Evolutionary conservation across 2,329 filamentous ascomycete genomes (phyloP), one percentile per base, ranked within the genome.

Genomic region (Penicillium capsulatum): DNA sequence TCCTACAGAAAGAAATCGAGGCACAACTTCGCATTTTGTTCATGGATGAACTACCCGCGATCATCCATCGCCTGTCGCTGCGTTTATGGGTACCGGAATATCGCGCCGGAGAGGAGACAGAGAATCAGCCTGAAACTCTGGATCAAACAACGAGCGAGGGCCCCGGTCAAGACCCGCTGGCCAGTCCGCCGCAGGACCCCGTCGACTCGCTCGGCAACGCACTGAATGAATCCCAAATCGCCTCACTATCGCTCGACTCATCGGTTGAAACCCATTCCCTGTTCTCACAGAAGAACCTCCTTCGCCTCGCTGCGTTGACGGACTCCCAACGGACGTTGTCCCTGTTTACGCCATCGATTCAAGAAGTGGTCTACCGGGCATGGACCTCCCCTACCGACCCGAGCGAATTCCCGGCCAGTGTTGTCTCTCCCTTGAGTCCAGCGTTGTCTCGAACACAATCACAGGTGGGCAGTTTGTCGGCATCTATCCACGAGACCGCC

Each of bases 31-130:
- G 92, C 19, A 88, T 90, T 38, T 64, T 98, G 50, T 94, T 98
- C 74, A 97, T 97, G 89, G 91, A 98, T 50, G 92, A 98, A 63
- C 70, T 98, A 16, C 92, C 92, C 1, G 90, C 91, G 34, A 97
- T 97, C 44, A 95, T 98, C 46, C 92, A 98, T 66, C 80, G 89
- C 36, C 70, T 98, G 14, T 97, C 91, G 0, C 71, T 97, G 41
- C 81, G 86, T 50, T 68, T 96, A 34, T 95, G 89, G 83, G 92
- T 88, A 38, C 87, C 90, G 0, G 91, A 97, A 53, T 87, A 92
- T 61, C 75, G 81, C 35, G 76, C 79, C 15, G 77, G 80, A 34
- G 83, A 86, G 51, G 73, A 74, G 24, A 75, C 80, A 45, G 73
- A 79, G 33, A 59, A 48, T 60, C 69, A 71, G 40, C 59, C 66